Base-by-base conservation (phyloP, 192 early-diverging fungal genomes). In the Coemansia sp. region DNA sequence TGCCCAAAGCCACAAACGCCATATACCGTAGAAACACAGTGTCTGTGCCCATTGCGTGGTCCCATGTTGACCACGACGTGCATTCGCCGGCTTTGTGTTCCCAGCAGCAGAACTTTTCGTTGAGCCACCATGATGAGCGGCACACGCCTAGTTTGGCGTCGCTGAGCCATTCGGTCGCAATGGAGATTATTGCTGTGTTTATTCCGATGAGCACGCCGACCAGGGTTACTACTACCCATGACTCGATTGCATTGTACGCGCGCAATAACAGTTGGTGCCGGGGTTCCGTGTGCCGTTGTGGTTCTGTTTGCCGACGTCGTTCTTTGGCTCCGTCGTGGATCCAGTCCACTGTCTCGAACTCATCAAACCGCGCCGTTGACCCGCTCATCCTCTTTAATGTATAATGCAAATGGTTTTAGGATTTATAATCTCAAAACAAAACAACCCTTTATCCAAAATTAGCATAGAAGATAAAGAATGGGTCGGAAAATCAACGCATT, bases 91-190 rank as follows among this genome's bases (percentile, higher is more conserved):
- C 46, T 20, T 34, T 23, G 50, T 61, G 21, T 38, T 85, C 85
- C 91, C 89, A 92, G 73, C 96, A 98, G 76, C 96, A 98, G 67
- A 96, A 94, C 71, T 90, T 90, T 66, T 90, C 88, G 67, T 91
- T 92, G 20, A 97, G 69, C 86, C 94, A 96, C 93, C 94, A 94
- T 0, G 85, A 89, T 20, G 66, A 79, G 23, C 73, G 72, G 64
- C 95, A 96, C 66, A 90, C 89, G 1, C 95, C 95, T 15, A 91
- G 61, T 66, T 93, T 90, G 53, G 90, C 82, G 73, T 96, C 93
- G 58, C 87, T 91, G 11, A 97, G 82, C 93, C 94, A 96, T 50
- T 94, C 93, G 14, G 90, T 89, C 49, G 82, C 86, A 53, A 98
- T 93, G 54, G 92, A 92, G 58, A 96, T 97, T 37, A 92, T 82